Conservation (phyloP, 139 green algal genomes). For the Mesotaenium endlicherianum region DNA sequence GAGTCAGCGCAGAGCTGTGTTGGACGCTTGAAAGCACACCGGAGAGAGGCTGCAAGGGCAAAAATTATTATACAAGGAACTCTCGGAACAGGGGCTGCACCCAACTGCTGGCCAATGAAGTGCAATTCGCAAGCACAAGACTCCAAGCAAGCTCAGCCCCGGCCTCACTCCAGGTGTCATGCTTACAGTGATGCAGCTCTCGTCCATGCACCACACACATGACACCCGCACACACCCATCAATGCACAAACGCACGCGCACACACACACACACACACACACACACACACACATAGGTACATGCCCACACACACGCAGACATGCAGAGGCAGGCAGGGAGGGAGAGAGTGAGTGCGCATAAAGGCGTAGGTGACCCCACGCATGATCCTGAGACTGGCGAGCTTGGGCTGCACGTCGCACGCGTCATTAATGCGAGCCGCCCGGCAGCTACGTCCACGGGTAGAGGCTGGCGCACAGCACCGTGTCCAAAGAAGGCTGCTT, state of each 20-base stretch:
- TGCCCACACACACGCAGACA: not conserved
- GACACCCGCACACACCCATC: not conserved
- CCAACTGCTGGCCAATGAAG: too few relatives aligned
- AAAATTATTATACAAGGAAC: too few relatives aligned
- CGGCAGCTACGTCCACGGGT: not conserved
- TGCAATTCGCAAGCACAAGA: too few relatives aligned
- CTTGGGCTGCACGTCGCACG: constrained; percentile 3
- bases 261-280: not conserved
- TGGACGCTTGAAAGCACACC: not conserved
- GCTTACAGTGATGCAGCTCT: not conserved
- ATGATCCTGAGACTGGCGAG: constrained; percentile 1
- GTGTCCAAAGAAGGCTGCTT: constrained; percentile 5
- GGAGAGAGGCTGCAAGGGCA: not conserved
- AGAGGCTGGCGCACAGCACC: not conserved
- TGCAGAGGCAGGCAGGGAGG: not conserved
- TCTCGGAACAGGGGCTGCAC: too few relatives aligned
- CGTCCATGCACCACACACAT: not conserved
- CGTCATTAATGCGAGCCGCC: constrained; percentile 1
- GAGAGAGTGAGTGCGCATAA: constrained; percentile 6
- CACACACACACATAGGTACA: not conserved
- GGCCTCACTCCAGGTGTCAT: not conserved
- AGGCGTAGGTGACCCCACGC: constrained; percentile 16
- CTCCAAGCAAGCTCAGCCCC: too few relatives aligned
- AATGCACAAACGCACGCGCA: not conserved
- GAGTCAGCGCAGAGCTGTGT: not conserved